phyloP scores from a whole-genome alignment of 352 stramenopile species.

The Phytopythium boreale region DNA sequence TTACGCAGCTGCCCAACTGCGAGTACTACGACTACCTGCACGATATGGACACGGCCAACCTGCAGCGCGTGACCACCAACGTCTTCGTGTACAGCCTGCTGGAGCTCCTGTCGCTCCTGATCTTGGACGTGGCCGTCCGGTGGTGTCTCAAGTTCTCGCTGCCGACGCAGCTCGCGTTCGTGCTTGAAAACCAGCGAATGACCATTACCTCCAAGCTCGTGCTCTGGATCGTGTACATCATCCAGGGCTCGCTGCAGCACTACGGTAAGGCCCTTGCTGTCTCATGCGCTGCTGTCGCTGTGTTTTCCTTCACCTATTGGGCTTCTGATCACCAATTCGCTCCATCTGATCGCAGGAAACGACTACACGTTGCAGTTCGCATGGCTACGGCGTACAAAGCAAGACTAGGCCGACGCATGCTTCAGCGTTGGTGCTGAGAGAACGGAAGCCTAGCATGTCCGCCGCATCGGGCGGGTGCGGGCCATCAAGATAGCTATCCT shows the following conservation, averaged over 20 bases:
- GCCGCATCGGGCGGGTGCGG: no score
- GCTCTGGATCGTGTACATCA: constrained; percentile 31
- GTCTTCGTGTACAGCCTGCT: constrained; percentile 18
- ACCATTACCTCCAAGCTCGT: constrained; percentile 24
- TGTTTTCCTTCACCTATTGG: neutral
- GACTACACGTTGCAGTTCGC: constrained; percentile 3
- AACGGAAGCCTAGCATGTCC: no score
- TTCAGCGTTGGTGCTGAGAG: no score
- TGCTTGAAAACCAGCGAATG: constrained; percentile 18
- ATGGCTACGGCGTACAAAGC: neutral
- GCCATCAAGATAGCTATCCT: no score
- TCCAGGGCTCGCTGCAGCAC: constrained; percentile 27
- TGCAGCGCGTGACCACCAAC: constrained; percentile 8
- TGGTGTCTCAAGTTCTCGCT: constrained; percentile 18
- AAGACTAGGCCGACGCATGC: neutral
- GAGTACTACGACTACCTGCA: constrained; percentile 17
- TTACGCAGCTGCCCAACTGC: constrained; percentile 24
- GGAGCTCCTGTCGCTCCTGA: constrained; percentile 16
- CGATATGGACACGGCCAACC: constrained; percentile 3
- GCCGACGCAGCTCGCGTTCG: constrained; percentile 28
- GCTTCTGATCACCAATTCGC: neutral
- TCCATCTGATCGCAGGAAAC: neutral
- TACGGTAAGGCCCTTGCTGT: constrained; percentile 9
- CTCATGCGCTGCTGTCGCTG: neutral
- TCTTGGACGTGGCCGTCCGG: constrained; percentile 14